Conservation (phyloP, 306 rosid genomes). For the Phaseolus lunatus region DNA sequence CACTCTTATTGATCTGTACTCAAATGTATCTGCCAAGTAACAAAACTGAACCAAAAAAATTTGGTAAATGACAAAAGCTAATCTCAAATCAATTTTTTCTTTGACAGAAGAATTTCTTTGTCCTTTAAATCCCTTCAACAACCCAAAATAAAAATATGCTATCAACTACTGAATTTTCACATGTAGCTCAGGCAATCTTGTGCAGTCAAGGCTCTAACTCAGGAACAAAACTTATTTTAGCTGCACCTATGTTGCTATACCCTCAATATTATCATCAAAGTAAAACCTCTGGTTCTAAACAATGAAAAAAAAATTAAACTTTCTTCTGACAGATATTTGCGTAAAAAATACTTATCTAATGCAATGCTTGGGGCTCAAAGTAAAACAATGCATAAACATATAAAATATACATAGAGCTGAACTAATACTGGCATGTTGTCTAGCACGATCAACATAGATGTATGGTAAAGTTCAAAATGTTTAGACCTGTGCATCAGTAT, state of each 20-base stretch:
- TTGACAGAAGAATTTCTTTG: slow-evolving; percentile 8
- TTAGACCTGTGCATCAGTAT: slow-evolving; percentile 69
- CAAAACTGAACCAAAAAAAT: background rate
- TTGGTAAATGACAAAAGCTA: slow-evolving; percentile 2
- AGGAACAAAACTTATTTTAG: slow-evolving; percentile 9
- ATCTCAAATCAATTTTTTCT: background rate
- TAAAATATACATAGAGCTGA: slow-evolving; percentile 3
- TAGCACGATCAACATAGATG: slow-evolving; percentile 6
- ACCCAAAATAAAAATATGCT: slow-evolving; percentile 29
- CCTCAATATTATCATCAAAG: background rate
- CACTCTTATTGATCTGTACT: background rate
- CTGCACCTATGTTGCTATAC: background rate
- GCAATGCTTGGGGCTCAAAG: slow-evolving; percentile 11
- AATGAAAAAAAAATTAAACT: background rate
- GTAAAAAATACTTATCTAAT: slow-evolving; percentile 7
- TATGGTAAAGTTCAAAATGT: slow-evolving; percentile 15
- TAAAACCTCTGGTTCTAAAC: background rate
- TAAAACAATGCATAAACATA: slow-evolving; percentile 4
- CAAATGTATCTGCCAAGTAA: background rate
- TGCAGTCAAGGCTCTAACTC: slow-evolving; percentile 26
- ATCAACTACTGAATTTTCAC: slow-evolving; percentile 19
- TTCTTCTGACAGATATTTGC: slow-evolving; percentile 29
- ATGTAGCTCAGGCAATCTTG: background rate
- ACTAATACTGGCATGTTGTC: slow-evolving; percentile 15
- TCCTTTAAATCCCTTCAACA: slow-evolving; percentile 23